A percentile compares a stretch with the other conserved stretches of the same genome.
Evolutionary conservation across 2,329 filamentous ascomycete species (phyloP).

Genomic region (Fusarium anguioides): DNA sequence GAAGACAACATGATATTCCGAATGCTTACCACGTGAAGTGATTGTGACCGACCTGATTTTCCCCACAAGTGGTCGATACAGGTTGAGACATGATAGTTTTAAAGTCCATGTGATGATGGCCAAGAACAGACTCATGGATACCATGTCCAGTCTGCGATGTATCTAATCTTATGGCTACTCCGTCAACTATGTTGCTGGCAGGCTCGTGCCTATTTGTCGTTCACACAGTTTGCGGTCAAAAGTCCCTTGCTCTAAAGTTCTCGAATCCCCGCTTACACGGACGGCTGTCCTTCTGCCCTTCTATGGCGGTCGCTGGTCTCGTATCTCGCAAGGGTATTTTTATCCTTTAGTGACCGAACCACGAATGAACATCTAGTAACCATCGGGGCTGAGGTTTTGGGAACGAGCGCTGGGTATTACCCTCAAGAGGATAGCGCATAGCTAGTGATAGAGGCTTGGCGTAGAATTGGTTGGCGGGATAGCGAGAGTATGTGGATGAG

Average conservation of each 20-base stretch:
- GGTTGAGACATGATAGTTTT: background rate
- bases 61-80: background rate
- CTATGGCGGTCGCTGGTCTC: too few species aligned
- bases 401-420: constrained; percentile 4
- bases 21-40: background rate
- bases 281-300: constrained; percentile 4
- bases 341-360: constrained; percentile 6
- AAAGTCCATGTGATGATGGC: background rate
- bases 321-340: constrained; percentile 10
- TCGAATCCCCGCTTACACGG: constrained; percentile 1
- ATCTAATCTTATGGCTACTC: background rate
- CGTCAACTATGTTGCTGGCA: background rate
- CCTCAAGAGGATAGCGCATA: constrained; percentile 1
- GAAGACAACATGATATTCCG: constrained; percentile 8
- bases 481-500: constrained; percentile 1
- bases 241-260: constrained; percentile 8
- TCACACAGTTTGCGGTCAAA: background rate
- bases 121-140: background rate
- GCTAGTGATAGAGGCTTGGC: constrained; percentile 8
- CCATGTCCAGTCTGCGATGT: constrained; percentile 8
- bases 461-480: constrained; percentile 9
- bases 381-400: background rate
- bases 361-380: constrained; percentile 2
- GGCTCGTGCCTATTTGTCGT: constrained; percentile 3
- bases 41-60: background rate